Evolutionary conservation across 2,329 filamentous ascomycete genomes (phyloP).

Genomic region (Paraphoma chrysanthemicola): DNA sequence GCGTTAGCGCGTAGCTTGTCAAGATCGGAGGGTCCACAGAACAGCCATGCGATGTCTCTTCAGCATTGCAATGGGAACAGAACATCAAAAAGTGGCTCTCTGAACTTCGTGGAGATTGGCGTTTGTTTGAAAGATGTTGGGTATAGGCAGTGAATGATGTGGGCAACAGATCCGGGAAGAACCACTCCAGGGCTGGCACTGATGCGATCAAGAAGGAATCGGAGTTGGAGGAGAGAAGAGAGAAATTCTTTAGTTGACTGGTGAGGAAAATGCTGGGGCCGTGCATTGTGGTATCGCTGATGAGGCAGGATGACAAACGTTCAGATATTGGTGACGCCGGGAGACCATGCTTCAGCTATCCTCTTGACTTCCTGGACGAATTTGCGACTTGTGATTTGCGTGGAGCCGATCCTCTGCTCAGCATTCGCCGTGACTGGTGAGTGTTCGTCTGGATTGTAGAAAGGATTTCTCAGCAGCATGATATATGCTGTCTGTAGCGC

Average conservation of each 20-base stretch:
- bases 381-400: slow-evolving; percentile 79
- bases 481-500: slow-evolving; percentile 95
- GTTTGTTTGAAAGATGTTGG: too few species aligned
- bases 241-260: neutral
- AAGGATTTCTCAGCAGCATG: slow-evolving; percentile 87
- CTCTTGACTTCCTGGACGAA: slow-evolving; percentile 84
- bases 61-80: neutral
- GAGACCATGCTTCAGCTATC: slow-evolving; percentile 85
- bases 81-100: neutral
- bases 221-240: neutral
- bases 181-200: neutral
- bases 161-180: too few species aligned
- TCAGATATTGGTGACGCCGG: slow-evolving; percentile 70
- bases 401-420: slow-evolving; percentile 52
- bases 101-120: too few species aligned
- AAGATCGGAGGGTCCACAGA: slow-evolving; percentile 4
- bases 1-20: slow-evolving; percentile 21
- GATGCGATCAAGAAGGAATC: neutral
- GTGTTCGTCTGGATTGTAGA: slow-evolving; percentile 89
- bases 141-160: too few species aligned
- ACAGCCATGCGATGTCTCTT: neutral
- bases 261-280: slow-evolving; percentile 26
- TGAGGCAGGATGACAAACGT: slow-evolving; percentile 2
- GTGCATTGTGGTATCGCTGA: slow-evolving; percentile 34
- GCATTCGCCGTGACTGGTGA: slow-evolving; percentile 63